Base-by-base conservation (phyloP, 495 filamentous ascomycete genomes). In the Podospora didyma region DNA sequence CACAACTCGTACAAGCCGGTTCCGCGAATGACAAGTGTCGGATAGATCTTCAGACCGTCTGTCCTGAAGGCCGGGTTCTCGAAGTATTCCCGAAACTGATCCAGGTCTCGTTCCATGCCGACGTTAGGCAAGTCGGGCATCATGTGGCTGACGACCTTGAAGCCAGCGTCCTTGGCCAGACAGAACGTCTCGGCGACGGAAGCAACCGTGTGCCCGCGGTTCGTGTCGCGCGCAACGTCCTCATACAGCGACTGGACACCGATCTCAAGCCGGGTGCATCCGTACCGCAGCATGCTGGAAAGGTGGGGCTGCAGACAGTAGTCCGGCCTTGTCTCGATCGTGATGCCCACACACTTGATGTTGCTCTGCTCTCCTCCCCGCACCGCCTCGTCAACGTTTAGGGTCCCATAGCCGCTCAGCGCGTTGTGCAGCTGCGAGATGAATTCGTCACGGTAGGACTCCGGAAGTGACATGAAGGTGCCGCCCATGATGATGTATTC, bases 401-500 rank as follows among this genome's bases (percentile, higher is more conserved):
- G 84, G 2, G 90, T 89, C 59, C 92, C 88, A 63, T 97, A 97
- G 2, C 94, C 94, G 65, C 88, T 92, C 35, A 98, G 80, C 9
- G 94, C 94, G 70, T 97, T 97, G 73, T 98, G 95, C 51, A 98
- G 81, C 62, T 96, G 92, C 9, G 92, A 87, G 49, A 98, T 95
- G 64, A 98, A 98, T 35, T 88, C 82, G 45, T 97, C 89, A 26
- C 94, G 79, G 69, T 98, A 97, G 11, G 85, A 82, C 63, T 91
- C 85, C 3, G 94, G 83, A 16, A 98, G 73, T 0, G 92, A 97
- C 94, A 98, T 97, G 71, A 98, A 98, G 1, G 94, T 98, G 56
- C 94, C 94, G 55, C 94, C 94, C 94, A 98, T 98, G 62, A 98
- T 96, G 67, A 98, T 98, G 69, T 97, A 98, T 75, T 98, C 94